Conservation (phyloP, 768 basidiomycete species). For the Serendipita vermifera region DNA sequence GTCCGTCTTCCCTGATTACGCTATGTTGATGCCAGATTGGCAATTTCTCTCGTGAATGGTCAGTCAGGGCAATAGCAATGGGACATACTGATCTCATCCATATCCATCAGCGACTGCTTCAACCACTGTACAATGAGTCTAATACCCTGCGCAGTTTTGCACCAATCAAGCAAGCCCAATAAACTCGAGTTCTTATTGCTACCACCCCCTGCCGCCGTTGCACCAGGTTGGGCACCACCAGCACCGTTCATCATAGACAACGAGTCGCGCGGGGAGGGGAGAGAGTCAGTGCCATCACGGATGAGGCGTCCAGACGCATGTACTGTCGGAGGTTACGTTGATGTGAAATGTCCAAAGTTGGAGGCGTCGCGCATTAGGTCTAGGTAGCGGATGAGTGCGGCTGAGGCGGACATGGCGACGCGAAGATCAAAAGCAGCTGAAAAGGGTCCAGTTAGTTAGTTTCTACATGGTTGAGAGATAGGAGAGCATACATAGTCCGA, state of each 20-base stretch:
- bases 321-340: conserved; percentile 88
- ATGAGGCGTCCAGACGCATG: conserved; percentile 94
- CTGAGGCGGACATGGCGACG: conserved; percentile 56
- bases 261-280: no score
- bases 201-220: conserved; percentile 43
- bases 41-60: no score
- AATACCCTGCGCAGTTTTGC: conserved; percentile 91
- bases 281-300: conserved; percentile 77
- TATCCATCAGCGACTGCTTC: conserved; percentile 87
- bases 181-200: conserved; percentile 64
- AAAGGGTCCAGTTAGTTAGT: no score
- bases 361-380: conserved; percentile 61
- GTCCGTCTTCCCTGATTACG: no score
- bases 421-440: conserved; percentile 67
- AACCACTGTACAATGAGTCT: conserved; percentile 82
- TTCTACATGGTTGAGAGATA: no score
- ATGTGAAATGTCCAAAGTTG: conserved; percentile 64
- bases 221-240: no score
- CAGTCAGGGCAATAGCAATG: no score
- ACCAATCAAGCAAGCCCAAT: conserved; percentile 82
- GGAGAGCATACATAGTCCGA: conserved; percentile 34
- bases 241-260: no score
- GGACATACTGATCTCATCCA: conserved; percentile 77
- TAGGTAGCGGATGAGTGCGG: conserved; percentile 74
- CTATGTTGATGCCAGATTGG: no score